Evolutionary conservation across 768 basidiomycete genomes (phyloP), one percentile per base, ranked within the genome.

Genomic region (Amanita muscaria): DNA sequence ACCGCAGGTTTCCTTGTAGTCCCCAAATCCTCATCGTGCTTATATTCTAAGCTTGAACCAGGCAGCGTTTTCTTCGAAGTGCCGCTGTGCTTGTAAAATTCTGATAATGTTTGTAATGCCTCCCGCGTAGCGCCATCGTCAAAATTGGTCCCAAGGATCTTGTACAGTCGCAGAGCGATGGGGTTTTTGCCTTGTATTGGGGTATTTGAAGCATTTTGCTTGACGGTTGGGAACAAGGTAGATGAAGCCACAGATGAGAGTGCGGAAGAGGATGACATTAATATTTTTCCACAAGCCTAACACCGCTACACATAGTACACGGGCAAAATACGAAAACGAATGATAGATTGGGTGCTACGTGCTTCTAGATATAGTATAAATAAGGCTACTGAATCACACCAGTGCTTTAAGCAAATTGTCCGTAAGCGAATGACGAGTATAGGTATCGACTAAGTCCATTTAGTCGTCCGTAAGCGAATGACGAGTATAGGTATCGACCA

Each of bases 141-240:
- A 47, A 83, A 90, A 39, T 74, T 83, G 2, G 83, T 83, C 27
- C 85, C 80, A 15, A 94, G 69, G 49, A 93, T 83, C 63, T 96
- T 96, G 63, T 90, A 92, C n/a, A 94, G 67, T 9, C 92, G 74
- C 1, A 85, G 64, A n/a, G 89, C 79, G 31, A 93, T 73, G 2
- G 92, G 90, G 54, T 86, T 87, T 48, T 78, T 73, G 7, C 57
- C 38, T 44, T 64, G 67, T 6, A 59, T 14, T 29, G 23, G 44
- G 3, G 51, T 39, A 46, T 52, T 50, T 46, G 63, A 53, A 3
- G 39, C 29, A 33, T 56, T 60, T 6, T 53, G 50, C 25, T 53
- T 53, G 37, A 46, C 35, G 42, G 46, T 50, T 19, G 44, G 46
- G n/a, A 48, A 40, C 3, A 37, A 46, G 16, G 53, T 32, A 14